Evolutionary conservation across 805 yeast species (phyloP).

Genomic region (Ogataea parapolymorpha): DNA sequence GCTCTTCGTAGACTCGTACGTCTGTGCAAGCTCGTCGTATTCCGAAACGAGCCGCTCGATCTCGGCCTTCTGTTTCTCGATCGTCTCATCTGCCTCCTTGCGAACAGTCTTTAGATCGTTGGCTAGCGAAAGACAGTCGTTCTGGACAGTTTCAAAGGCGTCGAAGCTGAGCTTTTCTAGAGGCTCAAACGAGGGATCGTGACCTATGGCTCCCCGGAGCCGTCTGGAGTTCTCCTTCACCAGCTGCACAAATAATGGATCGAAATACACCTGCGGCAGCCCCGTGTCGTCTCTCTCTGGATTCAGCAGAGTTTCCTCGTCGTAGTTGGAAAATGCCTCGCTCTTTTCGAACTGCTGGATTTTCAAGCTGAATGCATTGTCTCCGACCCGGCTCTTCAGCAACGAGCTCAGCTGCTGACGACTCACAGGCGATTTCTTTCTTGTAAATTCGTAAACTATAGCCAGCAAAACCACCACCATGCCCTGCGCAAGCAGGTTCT

Average conservation of each 20-base stretch:
- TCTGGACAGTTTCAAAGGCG: constrained; percentile 45
- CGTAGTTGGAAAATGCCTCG: constrained; percentile 52
- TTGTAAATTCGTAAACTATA: constrained; percentile 71
- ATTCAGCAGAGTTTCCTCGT: constrained; percentile 45
- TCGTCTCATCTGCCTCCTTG: constrained; percentile 15
- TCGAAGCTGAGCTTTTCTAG: constrained; percentile 61
- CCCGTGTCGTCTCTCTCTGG: constrained; percentile 76
- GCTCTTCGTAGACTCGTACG: constrained; percentile 21
- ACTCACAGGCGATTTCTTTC: constrained; percentile 56
- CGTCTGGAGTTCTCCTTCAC: constrained; percentile 67
- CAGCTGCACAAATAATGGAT: constrained; percentile 56
- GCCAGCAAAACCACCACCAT: constrained; percentile 72
- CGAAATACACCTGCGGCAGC: constrained; percentile 78
- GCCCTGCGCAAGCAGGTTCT: constrained; percentile 55
- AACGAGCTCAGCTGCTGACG: constrained; percentile 59
- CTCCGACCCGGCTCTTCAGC: constrained; percentile 70
- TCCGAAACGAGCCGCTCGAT: constrained; percentile 24
- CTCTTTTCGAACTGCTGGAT: constrained; percentile 69
- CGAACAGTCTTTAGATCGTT: constrained; percentile 19
- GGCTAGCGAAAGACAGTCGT: constrained; percentile 25
- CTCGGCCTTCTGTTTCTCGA: constrained; percentile 20
- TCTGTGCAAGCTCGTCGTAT: constrained; percentile 33
- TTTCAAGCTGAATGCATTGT: constrained; percentile 71
- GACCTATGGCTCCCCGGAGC: constrained; percentile 65
- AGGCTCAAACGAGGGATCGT: constrained; percentile 75